Conservation (phyloP, 352 stramenopile species). For the Aphanomyces stellatus region DNA sequence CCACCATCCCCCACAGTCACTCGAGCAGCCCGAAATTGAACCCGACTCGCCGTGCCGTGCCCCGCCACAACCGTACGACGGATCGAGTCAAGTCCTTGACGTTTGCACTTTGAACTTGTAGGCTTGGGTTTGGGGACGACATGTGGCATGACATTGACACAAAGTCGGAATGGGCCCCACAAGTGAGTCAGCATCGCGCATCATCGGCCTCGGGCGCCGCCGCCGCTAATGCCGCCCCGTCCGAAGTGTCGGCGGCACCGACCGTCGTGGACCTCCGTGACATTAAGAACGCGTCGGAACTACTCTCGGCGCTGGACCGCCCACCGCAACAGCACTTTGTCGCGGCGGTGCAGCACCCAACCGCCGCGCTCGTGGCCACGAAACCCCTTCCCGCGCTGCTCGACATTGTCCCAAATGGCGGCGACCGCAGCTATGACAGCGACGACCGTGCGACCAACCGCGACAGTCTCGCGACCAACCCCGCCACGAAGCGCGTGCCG, state of each 20-base stretch:
- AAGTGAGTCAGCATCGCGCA: too few species aligned
- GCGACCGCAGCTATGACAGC: not conserved
- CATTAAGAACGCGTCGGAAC: conserved; percentile 16
- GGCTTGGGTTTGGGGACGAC: too few species aligned
- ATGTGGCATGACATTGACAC: not conserved
- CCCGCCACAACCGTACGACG: too few species aligned
- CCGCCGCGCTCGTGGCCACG: not conserved
- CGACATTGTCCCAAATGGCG: not conserved
- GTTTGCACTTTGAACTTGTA: too few species aligned
- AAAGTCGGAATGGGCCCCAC: not conserved
- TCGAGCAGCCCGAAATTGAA: too few species aligned
- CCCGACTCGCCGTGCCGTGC: too few species aligned
- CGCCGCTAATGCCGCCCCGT: not conserved
- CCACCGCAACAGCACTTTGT: too few species aligned
- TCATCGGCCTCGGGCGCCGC: not conserved
- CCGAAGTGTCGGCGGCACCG: not conserved
- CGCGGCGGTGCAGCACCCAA: not conserved
- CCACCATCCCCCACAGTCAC: not conserved
- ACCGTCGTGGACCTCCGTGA: conserved; percentile 17
- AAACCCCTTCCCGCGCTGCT: not conserved
- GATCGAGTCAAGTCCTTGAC: too few species aligned
- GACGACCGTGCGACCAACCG: not conserved
- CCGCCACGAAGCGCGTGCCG: not conserved
- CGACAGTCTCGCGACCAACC: not conserved
- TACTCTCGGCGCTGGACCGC: conserved; percentile 10